phyloP scores from a whole-genome alignment of 2,329 filamentous ascomycete species.

The Botrytis byssoidea region DNA sequence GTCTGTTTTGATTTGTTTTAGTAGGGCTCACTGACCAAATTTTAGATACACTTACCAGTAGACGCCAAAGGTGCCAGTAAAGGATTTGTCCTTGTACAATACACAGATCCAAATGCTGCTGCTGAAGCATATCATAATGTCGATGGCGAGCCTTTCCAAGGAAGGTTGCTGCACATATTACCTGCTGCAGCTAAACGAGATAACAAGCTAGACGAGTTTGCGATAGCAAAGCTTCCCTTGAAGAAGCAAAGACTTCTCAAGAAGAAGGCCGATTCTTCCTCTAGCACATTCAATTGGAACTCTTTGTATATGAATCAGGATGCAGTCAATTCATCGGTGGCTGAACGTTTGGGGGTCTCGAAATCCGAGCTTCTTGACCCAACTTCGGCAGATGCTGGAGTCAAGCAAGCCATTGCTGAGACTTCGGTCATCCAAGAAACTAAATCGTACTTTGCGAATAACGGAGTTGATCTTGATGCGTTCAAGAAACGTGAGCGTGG shows the following conservation, averaged over 20 bases:
- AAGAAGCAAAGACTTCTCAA: constrained; percentile 93
- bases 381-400: constrained; percentile 89
- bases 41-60: constrained; percentile 80
- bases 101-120: constrained; percentile 68
- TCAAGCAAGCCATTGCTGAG: constrained; percentile 96
- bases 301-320: constrained; percentile 99
- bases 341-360: constrained; percentile 79
- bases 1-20: constrained; percentile 22
- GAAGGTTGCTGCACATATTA: constrained; percentile 85
- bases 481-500: constrained; percentile 85
- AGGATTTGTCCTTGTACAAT: constrained; percentile 88
- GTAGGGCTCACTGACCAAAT: constrained; percentile 40
- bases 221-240: constrained; percentile 84
- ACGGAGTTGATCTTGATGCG: constrained; percentile 87
- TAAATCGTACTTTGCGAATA: constrained; percentile 82
- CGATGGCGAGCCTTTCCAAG: constrained; percentile 87
- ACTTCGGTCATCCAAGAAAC: constrained; percentile 96
- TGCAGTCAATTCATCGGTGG: constrained; percentile 87
- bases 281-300: constrained; percentile 91
- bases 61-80: constrained; percentile 74
- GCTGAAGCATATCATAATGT: constrained; percentile 74
- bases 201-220: constrained; percentile 80
- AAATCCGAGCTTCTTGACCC: constrained; percentile 93
- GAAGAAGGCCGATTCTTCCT: constrained; percentile 76
- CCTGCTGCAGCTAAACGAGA: constrained; percentile 81